phyloP scores from a whole-genome alignment of 345 rosid species.

The Physaria fendleri region DNA sequence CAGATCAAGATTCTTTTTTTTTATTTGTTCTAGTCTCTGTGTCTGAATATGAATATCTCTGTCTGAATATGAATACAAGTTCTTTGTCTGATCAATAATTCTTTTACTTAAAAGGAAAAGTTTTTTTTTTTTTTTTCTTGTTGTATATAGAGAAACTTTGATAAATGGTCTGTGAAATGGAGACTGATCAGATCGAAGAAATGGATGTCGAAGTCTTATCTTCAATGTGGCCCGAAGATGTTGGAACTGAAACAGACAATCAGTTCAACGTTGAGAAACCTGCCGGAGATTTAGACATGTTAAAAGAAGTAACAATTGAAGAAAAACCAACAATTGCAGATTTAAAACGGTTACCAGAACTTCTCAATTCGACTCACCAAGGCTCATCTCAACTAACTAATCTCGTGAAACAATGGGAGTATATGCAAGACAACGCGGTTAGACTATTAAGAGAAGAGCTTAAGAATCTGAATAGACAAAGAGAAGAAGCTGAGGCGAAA shows the following conservation, averaged over 20 bases:
- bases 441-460: conserved; percentile 81
- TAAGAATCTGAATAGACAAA: conserved; percentile 62
- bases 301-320: conserved; percentile 65
- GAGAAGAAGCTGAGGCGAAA: conserved; percentile 78
- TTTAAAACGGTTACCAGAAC: conserved; percentile 52
- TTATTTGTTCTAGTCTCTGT: background rate
- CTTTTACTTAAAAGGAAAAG: background rate
- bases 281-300: conserved; percentile 70
- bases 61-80: conserved; percentile 4
- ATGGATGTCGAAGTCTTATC: conserved; percentile 75
- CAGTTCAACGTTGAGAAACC: conserved; percentile 85
- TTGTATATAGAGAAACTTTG: conserved; percentile 18
- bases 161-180: conserved; percentile 52
- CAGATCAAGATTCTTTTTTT: background rate
- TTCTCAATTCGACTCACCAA: conserved; percentile 51
- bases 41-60: no score
- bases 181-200: conserved; percentile 58
- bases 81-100: conserved; percentile 12
- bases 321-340: conserved; percentile 57
- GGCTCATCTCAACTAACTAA: conserved; percentile 81
- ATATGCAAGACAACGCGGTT: conserved; percentile 67
- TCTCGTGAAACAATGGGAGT: conserved; percentile 86
- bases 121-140: background rate
- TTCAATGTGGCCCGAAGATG: conserved; percentile 97
- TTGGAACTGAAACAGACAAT: conserved; percentile 56